Evolutionary conservation across 148 eudicot species (phyloP), one percentile per base, ranked within the genome.

Genomic region (Polygonum maritimum): DNA sequence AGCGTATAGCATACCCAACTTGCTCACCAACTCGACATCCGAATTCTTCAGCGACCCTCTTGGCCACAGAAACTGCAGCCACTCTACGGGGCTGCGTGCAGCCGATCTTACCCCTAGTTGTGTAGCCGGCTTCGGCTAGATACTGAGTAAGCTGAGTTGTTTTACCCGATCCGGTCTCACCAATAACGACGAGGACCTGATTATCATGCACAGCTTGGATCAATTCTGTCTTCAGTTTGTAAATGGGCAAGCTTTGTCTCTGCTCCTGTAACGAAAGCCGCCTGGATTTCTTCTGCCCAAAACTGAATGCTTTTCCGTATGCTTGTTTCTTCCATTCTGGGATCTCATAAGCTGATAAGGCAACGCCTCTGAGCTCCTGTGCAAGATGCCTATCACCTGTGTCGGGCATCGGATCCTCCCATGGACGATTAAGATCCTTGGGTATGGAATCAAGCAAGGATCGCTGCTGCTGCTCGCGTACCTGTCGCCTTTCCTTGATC

Each of bases 401-500:
- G 79, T 94, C 97, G 4, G 97, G 97, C 98, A 94, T 94, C 38
- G 98, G 98, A 74, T 94, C 98, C 82, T 94, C 98, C 98, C 98
- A 94, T 2, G 98, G 98, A 48, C 97, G 88, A 79, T 94, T 92
- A 48, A 94, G 83, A 90, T 94, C 98, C 81, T 92, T 94, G 0
- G 98, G 97, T 40, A 94, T 94, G 11, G 97, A 92, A 78, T 92
- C 97, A 41, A 94, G 87, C 93, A 90, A 88, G 35, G 91, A 81
- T 49, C 96, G 84, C 76, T 94, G 96, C 49, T 94, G 92, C 48
- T 90, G 96, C 69, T 90, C 93, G 35, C 97, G 82, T 2, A 94
- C 91, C 84, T 94, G 97, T 77, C 97, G 84, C 73, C 98, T 84
- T 76, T 94, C 98, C 81, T 94, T 94, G 38, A 86, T 86, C 21